These are phyloP conservation scores for Coniella lustricola DNA, from an alignment of 2,329 filamentous ascomycete species.

Conservation along the genomic window DNA sequence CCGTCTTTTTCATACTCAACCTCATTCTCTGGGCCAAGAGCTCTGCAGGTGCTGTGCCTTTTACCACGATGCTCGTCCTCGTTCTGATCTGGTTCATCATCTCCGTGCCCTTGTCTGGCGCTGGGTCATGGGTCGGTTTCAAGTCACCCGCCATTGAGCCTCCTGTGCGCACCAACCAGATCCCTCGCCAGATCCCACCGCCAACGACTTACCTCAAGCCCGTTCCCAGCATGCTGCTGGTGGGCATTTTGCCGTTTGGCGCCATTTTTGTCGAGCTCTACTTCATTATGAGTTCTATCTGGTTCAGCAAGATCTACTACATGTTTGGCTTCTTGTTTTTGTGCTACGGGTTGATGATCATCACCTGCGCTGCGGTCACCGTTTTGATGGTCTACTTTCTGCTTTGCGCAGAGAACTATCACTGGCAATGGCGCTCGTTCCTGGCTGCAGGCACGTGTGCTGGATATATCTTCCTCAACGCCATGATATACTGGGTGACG, in stretches of 20 bases:
- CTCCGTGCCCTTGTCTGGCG: constrained; percentile 82
- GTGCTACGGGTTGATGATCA: constrained; percentile 95
- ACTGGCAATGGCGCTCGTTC: constrained; percentile 98
- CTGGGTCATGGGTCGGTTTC: constrained; percentile 91
- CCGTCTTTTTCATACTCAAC: constrained; percentile 86
- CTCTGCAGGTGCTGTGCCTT: constrained; percentile 89
- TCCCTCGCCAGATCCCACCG: constrained; percentile 90
- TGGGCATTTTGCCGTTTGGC: constrained; percentile 87
- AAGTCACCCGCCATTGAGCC: constrained; percentile 63
- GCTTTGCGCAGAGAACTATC: constrained; percentile 93
- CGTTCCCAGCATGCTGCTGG: constrained; percentile 83
- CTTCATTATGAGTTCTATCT: constrained; percentile 99
- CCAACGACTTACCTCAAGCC: constrained; percentile 76
- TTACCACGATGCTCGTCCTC: constrained; percentile 93
- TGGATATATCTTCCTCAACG: constrained; percentile 86
- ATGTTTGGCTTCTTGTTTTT: constrained; percentile 99
- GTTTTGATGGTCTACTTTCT: constrained; percentile 94
- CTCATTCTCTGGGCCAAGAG: constrained; percentile 92
- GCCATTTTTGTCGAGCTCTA: constrained; percentile 98
- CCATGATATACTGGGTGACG: constrained; percentile 82
- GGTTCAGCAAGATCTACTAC: constrained; percentile 99
- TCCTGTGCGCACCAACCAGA: constrained; percentile 93
- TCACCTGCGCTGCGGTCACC: constrained; percentile 87
- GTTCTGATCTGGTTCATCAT: constrained; percentile 96
- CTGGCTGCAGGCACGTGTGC: constrained; percentile 85